Evolutionary conservation across 768 basidiomycete genomes (phyloP).

Genomic region (Podaxis rugospora): DNA sequence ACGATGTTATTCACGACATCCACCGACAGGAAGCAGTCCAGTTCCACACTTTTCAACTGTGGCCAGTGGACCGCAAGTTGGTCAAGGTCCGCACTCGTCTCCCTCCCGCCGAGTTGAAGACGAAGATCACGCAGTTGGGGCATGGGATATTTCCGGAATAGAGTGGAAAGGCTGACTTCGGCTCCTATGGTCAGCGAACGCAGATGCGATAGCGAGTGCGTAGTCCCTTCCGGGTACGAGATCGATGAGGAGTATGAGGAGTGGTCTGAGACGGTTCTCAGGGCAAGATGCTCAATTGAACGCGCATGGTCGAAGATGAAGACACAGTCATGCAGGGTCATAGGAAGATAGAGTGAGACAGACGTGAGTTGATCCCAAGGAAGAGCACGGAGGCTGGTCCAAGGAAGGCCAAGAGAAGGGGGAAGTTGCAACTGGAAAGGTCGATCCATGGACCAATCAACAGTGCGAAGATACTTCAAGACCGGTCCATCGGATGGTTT

Average conservation of each 20-base stretch:
- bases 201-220: not conserved
- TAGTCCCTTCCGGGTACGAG: not conserved
- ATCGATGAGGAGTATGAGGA: not conserved
- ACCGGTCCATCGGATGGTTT: not conserved
- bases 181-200: not conserved
- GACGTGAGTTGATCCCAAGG: constrained; percentile 2
- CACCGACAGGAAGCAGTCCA: not conserved
- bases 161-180: not conserved
- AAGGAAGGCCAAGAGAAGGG: not conserved
- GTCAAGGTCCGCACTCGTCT: not conserved
- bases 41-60: not conserved
- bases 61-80: not conserved
- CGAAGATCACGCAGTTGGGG: not conserved
- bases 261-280: not conserved
- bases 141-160: not conserved
- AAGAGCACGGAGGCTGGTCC: constrained; percentile 1
- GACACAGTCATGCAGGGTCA: constrained; percentile 1
- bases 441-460: not conserved
- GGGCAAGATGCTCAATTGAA: not conserved
- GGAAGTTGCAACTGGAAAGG: not conserved
- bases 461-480: not conserved
- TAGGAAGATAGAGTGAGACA: not conserved
- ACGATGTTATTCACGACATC: not conserved
- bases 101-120: not conserved
- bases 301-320: not conserved